phyloP scores from a whole-genome alignment of 805 yeast species.

The Zygoascus bituminiphila region DNA sequence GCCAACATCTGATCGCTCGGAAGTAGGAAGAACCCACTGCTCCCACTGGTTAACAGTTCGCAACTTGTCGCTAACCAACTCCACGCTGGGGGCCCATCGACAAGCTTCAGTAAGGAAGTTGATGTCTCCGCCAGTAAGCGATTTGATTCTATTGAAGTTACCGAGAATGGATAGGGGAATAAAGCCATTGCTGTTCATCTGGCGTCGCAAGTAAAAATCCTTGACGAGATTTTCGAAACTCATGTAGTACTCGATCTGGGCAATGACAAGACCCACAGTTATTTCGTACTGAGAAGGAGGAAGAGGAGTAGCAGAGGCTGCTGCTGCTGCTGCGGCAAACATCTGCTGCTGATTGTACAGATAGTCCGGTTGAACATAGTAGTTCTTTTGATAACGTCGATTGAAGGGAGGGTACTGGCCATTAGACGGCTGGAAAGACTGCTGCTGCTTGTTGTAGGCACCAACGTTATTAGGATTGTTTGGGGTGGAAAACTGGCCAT shows the following conservation, averaged over 20 bases:
- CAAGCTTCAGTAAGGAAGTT: constrained; percentile 48
- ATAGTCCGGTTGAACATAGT: constrained; percentile 1
- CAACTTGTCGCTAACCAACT: constrained; percentile 45
- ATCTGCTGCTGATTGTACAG: constrained; percentile 6
- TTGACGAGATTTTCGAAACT: constrained; percentile 78
- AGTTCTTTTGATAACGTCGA: constrained; percentile 1
- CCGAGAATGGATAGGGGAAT: constrained; percentile 56
- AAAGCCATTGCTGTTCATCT: constrained; percentile 73
- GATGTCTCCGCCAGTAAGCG: constrained; percentile 49
- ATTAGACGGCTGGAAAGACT: not conserved
- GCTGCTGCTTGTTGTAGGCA: constrained; percentile 1
- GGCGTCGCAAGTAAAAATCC: constrained; percentile 73
- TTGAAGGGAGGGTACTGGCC: not conserved
- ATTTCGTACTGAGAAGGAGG: constrained; percentile 18
- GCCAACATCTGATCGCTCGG: constrained; percentile 41
- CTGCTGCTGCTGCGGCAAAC: constrained; percentile 10
- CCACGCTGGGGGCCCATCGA: constrained; percentile 44
- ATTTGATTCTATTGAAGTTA: constrained; percentile 66
- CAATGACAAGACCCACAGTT: constrained; percentile 28
- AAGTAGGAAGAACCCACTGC: constrained; percentile 60
- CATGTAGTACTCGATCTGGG: constrained; percentile 85
- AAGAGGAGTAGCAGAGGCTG: constrained; percentile 4
- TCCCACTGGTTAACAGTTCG: constrained; percentile 52
- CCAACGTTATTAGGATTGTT: not conserved
- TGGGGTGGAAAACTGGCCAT: not conserved